Base-by-base conservation (phyloP, 2,329 filamentous ascomycete species). In the Xylaria sp. region DNA sequence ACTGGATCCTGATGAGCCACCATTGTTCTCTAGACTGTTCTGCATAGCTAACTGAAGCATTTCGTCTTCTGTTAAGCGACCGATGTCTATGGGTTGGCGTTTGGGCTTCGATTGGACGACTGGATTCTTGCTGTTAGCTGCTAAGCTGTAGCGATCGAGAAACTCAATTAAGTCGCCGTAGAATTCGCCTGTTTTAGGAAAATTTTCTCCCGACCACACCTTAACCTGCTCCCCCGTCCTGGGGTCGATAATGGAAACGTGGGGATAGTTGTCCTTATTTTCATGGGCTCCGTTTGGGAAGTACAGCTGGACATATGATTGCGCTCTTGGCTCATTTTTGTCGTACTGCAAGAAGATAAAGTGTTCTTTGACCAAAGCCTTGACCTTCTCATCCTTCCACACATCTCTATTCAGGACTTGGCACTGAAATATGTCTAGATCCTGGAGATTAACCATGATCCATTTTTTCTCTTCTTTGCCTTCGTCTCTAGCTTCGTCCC, bases 191-290 rank as follows among this genome's bases (percentile, higher is more conserved):
- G 93, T 83, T 46, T 86, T 87, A 0, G 94, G 90, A 63, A 94
- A 92, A 1, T 94, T 93, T 9, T 88, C 86, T 1, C 95, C 94
- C 15, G 92, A 94, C 95, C 96, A 98, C 1, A 94, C 88, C 83
- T 99, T 99, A 79, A 99, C 93, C 80, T 97, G 94, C 81, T 99
- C 96, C 69, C 96, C 96, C 0, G 96, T 99, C 68, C 96, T 88
- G 1, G 96, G 96, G 75, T 99, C 96, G 70, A 99, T 89, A 70
- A 99, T 97, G 53, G 94, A 93, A 66, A 98, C 96, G 78, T 99
- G 94, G 6, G 96, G 96, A 78, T 97, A 99, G 74, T 94, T 94
- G 76, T 95, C 92, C n/a, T 90, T 87, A 76, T 92, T 92, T 75
- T 97, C 93, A 73, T 92, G 89, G 51, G 85, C 84, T 63, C 89